Evolutionary conservation across 1,139 yeast species (phyloP).

Genomic region (Geotrichum candidum): DNA sequence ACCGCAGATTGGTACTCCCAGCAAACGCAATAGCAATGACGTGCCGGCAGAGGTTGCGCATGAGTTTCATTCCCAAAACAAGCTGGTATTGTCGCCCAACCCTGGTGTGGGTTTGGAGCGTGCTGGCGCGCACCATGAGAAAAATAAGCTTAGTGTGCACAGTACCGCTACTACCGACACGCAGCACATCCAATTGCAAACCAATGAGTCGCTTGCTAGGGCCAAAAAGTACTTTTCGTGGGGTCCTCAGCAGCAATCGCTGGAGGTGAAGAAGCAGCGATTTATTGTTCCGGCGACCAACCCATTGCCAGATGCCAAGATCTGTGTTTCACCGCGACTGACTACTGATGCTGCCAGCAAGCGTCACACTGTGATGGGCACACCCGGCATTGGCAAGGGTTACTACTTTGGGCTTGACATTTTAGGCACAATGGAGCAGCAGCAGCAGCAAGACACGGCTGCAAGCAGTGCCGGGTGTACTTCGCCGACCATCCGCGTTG

Average conservation of each 20-base stretch:
- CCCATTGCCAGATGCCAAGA: slow-evolving; percentile 9
- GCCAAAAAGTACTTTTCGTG: slow-evolving; percentile 6
- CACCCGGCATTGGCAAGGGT: slow-evolving; percentile 1
- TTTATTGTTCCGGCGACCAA: slow-evolving; percentile 5
- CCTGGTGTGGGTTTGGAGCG: background rate
- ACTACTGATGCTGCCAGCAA: background rate
- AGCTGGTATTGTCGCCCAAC: background rate
- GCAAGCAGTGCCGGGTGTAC: background rate
- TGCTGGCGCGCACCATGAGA: background rate
- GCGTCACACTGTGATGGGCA: background rate
- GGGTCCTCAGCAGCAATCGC: background rate
- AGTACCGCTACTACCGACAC: slow-evolving; percentile 1
- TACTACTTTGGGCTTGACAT: slow-evolving; percentile 8
- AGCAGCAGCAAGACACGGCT: background rate
- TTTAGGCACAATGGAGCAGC: slow-evolving; percentile 5
- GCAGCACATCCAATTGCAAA: background rate
- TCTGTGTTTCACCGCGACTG: slow-evolving; percentile 8
- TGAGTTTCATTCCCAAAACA: slow-evolving; percentile 2
- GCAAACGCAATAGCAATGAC: background rate
- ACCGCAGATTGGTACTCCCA: background rate
- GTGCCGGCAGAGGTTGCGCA: background rate
- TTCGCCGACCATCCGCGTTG: slow-evolving; percentile 9
- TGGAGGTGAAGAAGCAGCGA: background rate
- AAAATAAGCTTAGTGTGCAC: background rate
- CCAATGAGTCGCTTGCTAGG: slow-evolving; percentile 6